phyloP scores from a whole-genome alignment of 768 basidiomycete genomes.

The Hypholoma sublateritium region DNA sequence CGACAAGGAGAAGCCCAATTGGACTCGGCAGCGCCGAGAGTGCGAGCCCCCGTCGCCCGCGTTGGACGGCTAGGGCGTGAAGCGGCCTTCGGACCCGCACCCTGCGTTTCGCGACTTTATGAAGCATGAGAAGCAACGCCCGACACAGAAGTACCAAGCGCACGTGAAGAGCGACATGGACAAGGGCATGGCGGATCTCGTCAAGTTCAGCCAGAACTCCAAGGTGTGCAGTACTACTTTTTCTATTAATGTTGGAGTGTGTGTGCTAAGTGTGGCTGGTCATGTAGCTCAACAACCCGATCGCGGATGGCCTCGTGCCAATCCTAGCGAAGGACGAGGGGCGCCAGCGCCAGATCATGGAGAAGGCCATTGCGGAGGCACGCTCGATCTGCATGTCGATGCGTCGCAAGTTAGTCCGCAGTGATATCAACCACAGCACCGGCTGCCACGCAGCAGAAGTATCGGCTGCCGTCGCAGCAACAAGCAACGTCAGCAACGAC shows the following conservation, averaged over 20 bases:
- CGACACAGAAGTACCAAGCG: constrained; percentile 89
- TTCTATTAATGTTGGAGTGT: not conserved
- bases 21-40: too few species aligned
- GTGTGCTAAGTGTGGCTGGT: not conserved
- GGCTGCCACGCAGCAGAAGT: too few species aligned
- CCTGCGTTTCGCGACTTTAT: constrained; percentile 93
- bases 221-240: constrained; percentile 59
- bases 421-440: too few species aligned
- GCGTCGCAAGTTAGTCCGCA: too few species aligned
- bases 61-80: constrained; percentile 32
- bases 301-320: constrained; percentile 90
- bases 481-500: too few species aligned
- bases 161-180: constrained; percentile 93
- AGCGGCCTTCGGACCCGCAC: constrained; percentile 74
- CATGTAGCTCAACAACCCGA: constrained; percentile 88
- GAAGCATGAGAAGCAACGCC: constrained; percentile 83
- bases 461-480: too few species aligned
- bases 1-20: too few species aligned
- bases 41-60: too few species aligned
- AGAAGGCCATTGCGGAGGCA: constrained; percentile 70
- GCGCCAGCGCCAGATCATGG: constrained; percentile 80
- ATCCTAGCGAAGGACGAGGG: constrained; percentile 94
- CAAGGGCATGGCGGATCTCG: constrained; percentile 87
- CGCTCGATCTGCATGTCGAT: constrained; percentile 70
- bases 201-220: constrained; percentile 92